Evolutionary conservation across 129 eudicot genomes (phyloP), one percentile per base, ranked within the genome.

Genomic region (Dittrichia graveolens): DNA sequence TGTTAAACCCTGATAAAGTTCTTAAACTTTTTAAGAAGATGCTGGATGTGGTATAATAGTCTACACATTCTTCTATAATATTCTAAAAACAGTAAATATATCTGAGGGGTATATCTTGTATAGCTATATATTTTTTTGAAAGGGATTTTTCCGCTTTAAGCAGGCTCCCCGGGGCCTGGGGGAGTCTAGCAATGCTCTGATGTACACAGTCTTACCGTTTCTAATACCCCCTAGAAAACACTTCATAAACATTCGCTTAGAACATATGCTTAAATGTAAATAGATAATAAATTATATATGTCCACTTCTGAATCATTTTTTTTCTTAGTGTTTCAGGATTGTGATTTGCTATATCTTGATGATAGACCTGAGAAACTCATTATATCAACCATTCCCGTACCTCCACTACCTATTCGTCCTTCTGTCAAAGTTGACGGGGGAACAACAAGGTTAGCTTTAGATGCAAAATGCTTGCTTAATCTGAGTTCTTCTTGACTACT

Each of bases 301-400:
- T 19, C 53, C 10, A 45, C 74, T 43, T 77, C 63, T 14, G 13
- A 40, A 43, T 45, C 39, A 15, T 69, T 50, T 54, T 52, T n/a
- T 60, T 61, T 34, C 14, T 43, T 74, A 55, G 54, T 77, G 12
- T 56, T 68, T 60, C 95, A 94, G 99, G 97, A 90, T 69, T 95
- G 99, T 67, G 96, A 88, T 73, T 69, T 95, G 87, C 99, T 95
- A 73, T 95, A 88, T 83, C 86, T 88, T 46, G 76, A 64, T 49
- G 97, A 86, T 75, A 90, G 96, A 84, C 99, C 99, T 2, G 97
- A 95, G 78, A 95, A 90, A 44, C 91, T 95, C 76, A 69, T 95
- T 34, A 72, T 88, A 53, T 90, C 89, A 48, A 82, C 77, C 75
- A 88, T 95, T 69, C 82, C 85, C 37, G 97, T 95, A 62, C 97